Evolutionary conservation across 176 grass and related monocot genomes (phyloP).

Genomic region (Metroxylon sagu): DNA sequence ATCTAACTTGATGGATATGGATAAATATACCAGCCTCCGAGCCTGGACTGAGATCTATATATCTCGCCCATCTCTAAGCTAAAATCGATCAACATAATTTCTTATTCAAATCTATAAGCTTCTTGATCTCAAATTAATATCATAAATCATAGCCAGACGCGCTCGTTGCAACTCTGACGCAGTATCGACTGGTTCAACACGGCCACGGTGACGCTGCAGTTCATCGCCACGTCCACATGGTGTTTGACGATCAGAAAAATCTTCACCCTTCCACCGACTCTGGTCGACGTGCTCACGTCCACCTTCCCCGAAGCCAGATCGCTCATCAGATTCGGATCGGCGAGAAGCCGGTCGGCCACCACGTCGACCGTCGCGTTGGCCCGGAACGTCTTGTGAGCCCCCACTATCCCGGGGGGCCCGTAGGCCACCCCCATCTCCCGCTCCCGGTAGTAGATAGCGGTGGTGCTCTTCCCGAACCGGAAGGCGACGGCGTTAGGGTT

Average conservation of each 20-base stretch:
- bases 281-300: slow-evolving; percentile 41
- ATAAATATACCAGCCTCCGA: too few relatives aligned
- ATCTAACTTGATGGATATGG: too few relatives aligned
- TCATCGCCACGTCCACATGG: slow-evolving; percentile 51
- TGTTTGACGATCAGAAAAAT: slow-evolving; percentile 32
- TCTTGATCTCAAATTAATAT: too few relatives aligned
- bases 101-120: too few relatives aligned
- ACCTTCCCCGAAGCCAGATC: slow-evolving; percentile 29
- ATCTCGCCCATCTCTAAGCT: too few relatives aligned
- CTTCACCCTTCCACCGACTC: slow-evolving; percentile 37
- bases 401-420: slow-evolving; percentile 29
- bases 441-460: slow-evolving; percentile 49
- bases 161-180: slow-evolving; percentile 40
- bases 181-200: slow-evolving; percentile 34
- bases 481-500: slow-evolving; percentile 73
- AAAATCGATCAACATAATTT: too few relatives aligned
- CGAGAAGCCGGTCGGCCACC: slow-evolving; percentile 26
- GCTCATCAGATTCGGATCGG: slow-evolving; percentile 20
- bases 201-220: slow-evolving; percentile 36
- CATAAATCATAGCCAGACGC: slow-evolving; percentile 19
- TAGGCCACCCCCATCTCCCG: slow-evolving; percentile 27
- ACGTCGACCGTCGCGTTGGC: slow-evolving; percentile 56
- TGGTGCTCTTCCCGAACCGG: slow-evolving; percentile 36
- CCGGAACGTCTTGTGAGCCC: slow-evolving; percentile 28
- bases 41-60: too few relatives aligned